Evolutionary conservation across 306 rosid genomes (phyloP).

Genomic region (Citrullus colocynthis): DNA sequence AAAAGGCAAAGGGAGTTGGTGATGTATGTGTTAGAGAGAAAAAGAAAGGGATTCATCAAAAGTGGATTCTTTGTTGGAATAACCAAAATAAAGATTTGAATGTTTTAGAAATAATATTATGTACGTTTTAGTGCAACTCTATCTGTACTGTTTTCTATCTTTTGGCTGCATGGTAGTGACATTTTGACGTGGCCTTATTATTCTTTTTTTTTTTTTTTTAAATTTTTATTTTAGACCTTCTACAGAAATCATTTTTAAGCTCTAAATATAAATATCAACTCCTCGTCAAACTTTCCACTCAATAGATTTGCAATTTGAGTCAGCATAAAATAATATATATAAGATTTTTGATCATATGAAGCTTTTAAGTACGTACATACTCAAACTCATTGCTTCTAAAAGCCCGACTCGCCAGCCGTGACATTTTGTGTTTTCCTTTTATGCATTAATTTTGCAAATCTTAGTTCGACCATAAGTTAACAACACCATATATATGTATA

Average conservation of each 20-base stretch:
- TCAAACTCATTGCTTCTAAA: too few species aligned
- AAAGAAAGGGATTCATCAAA: neutral
- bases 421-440: too few species aligned
- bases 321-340: neutral
- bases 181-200: neutral
- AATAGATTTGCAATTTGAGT: neutral
- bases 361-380: too few species aligned
- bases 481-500: too few species aligned
- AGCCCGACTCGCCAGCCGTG: too few species aligned
- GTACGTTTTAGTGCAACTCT: conserved; percentile 27
- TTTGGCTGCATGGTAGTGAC: conserved; percentile 7
- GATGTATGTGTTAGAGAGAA: neutral
- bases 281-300: neutral
- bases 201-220: too few species aligned
- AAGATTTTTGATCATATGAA: too few species aligned
- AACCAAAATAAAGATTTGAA: neutral
- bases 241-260: neutral
- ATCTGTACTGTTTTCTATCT: conserved; percentile 24
- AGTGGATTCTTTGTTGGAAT: conserved; percentile 3
- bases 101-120: neutral
- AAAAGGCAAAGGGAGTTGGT: neutral
- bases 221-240: too few species aligned
- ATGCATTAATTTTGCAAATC: too few species aligned
- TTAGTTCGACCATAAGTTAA: too few species aligned
- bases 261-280: neutral